A percentile compares a stretch with the other conserved stretches of the same genome.
phyloP scores from a whole-genome alignment of 2,329 filamentous ascomycete genomes.

The Fusarium dimerum region DNA sequence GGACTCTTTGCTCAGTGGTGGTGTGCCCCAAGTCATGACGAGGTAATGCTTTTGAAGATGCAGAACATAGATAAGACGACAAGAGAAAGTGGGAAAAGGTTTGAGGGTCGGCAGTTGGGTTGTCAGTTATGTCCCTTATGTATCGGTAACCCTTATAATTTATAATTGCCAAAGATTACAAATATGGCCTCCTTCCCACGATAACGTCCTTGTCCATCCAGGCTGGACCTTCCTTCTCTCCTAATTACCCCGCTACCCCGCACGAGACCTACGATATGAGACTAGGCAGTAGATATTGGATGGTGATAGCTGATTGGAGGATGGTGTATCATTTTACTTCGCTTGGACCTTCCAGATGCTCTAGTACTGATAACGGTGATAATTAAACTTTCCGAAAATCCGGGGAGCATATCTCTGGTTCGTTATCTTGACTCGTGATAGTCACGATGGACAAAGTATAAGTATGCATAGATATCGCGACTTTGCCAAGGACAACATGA shows the following conservation, averaged over 20 bases:
- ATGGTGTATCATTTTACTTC: background rate
- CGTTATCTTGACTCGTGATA: background rate
- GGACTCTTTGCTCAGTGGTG: background rate
- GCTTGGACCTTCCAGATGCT: background rate
- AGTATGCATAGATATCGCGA: conserved; percentile 2
- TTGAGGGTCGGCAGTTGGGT: no score
- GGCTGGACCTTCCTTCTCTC: background rate
- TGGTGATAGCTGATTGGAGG: background rate
- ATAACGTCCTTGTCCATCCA: background rate
- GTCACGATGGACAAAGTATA: background rate
- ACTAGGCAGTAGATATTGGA: background rate
- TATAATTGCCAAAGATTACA: no score
- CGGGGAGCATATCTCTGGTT: background rate
- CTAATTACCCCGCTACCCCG: background rate
- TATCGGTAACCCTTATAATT: background rate
- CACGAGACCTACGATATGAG: background rate
- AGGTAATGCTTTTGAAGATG: background rate
- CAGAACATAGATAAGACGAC: background rate
- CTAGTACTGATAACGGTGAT: background rate
- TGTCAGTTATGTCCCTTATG: background rate
- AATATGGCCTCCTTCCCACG: no score
- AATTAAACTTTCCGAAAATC: conserved; percentile 1
- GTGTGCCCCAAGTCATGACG: background rate
- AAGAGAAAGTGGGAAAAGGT: background rate
- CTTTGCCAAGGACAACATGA: background rate